Evolutionary conservation across 2,329 filamentous ascomycete species (phyloP).

Genomic region (Aureobasidium leucospermi): DNA sequence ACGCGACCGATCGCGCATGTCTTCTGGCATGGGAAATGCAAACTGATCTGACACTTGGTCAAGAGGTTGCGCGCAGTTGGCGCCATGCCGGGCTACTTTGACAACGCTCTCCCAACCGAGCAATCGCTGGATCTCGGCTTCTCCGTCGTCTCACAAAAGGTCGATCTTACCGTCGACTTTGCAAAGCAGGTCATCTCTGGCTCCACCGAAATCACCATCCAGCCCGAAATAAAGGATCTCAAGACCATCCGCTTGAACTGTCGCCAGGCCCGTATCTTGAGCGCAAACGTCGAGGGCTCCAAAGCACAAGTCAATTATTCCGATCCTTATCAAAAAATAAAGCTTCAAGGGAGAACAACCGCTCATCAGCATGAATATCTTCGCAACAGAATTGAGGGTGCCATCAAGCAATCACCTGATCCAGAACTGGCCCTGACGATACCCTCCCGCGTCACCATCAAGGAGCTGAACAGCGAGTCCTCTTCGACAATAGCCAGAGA

Average conservation of each 20-base stretch:
- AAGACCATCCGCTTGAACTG: constrained; percentile 52
- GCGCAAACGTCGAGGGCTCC: constrained; percentile 40
- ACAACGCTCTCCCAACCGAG: constrained; percentile 17
- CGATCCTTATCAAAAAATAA: constrained; percentile 62
- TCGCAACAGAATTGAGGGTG: constrained; percentile 57
- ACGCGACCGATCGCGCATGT: constrained; percentile 11
- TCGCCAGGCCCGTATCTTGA: constrained; percentile 52
- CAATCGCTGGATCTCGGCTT: constrained; percentile 36
- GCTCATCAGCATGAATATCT: constrained; percentile 72
- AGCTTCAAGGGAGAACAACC: constrained; percentile 54
- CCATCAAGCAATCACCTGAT: constrained; percentile 44
- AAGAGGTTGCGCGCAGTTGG: constrained; percentile 17
- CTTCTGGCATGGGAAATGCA: constrained; percentile 14
- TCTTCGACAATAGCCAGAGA: constrained; percentile 35
- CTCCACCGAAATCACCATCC: constrained; percentile 72
- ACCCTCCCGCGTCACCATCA: constrained; percentile 54
- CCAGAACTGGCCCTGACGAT: constrained; percentile 53
- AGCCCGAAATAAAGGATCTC: constrained; percentile 52
- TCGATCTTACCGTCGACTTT: constrained; percentile 87
- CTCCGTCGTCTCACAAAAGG: constrained; percentile 71
- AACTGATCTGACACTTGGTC: constrained; percentile 10
- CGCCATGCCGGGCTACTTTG: constrained; percentile 23
- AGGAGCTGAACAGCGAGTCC: constrained; percentile 48
- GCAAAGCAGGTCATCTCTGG: constrained; percentile 66
- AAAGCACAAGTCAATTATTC: constrained; percentile 34